Evolutionary conservation across 73 alveolate species (phyloP).

Genomic region (Uronychia setigera): DNA sequence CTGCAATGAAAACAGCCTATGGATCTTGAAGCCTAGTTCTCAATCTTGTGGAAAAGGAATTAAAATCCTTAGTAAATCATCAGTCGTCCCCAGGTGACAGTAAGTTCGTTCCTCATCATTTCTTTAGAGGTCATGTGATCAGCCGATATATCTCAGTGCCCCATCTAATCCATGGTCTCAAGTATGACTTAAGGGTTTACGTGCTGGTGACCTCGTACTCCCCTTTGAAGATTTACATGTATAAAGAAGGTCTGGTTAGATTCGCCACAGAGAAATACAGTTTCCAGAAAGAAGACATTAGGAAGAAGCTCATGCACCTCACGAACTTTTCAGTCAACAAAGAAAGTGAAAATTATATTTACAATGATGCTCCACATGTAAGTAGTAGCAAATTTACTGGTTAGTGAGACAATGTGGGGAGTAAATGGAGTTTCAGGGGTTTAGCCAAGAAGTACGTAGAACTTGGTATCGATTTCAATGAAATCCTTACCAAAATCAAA

Average conservation of each 20-base stretch:
- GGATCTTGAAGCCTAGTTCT: conserved; percentile 77
- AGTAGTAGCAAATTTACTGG: conserved; percentile 54
- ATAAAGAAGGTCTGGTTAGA: conserved; percentile 65
- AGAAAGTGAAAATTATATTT: conserved; percentile 66
- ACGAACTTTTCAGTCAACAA: conserved; percentile 81
- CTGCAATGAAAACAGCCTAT: conserved; percentile 25
- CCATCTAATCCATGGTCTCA: conserved; percentile 66
- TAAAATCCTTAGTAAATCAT: conserved; percentile 18
- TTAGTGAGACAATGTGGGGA: conserved; percentile 55
- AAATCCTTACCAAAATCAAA: conserved; percentile 52
- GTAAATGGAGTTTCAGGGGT: conserved; percentile 60
- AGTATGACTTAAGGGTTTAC: conserved; percentile 76
- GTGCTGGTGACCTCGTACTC: conserved; percentile 69
- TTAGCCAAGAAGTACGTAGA: conserved; percentile 44
- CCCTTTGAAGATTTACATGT: conserved; percentile 70
- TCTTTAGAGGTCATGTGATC: conserved; percentile 63
- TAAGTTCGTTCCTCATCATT: conserved; percentile 23
- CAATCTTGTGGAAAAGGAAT: conserved; percentile 80
- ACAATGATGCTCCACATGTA: conserved; percentile 49
- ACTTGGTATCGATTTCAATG: conserved; percentile 34
- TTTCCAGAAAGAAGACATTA: conserved; percentile 28
- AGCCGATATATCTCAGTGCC: conserved; percentile 73
- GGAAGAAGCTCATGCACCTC: conserved; percentile 63
- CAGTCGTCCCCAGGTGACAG: conserved; percentile 49
- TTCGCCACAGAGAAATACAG: conserved; percentile 72